phyloP scores from a whole-genome alignment of 2,329 filamentous ascomycete species.

The Penicillium vulpinum region DNA sequence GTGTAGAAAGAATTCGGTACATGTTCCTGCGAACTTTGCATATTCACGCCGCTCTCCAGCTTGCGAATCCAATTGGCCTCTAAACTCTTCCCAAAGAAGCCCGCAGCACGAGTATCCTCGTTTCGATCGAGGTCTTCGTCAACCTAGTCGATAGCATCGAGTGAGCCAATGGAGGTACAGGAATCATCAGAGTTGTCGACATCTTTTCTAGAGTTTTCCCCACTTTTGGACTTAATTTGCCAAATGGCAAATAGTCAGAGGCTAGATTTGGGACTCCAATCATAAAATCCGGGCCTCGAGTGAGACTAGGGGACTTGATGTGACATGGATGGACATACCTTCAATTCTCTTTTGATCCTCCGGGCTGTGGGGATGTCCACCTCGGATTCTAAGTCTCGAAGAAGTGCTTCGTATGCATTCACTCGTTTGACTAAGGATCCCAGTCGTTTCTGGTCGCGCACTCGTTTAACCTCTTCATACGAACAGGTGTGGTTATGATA shows the following conservation, averaged over 20 bases:
- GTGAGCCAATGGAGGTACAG: constrained; percentile 36
- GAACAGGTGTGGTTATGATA: constrained; percentile 26
- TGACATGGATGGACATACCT: constrained; percentile 19
- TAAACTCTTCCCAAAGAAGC: constrained; percentile 48
- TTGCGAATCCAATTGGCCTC: constrained; percentile 47
- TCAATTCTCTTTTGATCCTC: constrained; percentile 28
- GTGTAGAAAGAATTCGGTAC: neutral
- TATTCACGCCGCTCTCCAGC: constrained; percentile 32
- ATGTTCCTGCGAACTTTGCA: constrained; percentile 13
- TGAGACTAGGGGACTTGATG: neutral
- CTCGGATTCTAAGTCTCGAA: constrained; percentile 28
- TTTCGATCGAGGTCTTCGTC: constrained; percentile 44
- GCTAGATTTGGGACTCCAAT: neutral
- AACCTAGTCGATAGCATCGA: constrained; percentile 43
- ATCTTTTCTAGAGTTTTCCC: neutral
- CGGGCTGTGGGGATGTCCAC: constrained; percentile 22
- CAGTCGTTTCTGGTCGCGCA: constrained; percentile 38
- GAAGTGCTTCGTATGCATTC: constrained; percentile 30
- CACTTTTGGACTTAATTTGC: constrained; percentile 9
- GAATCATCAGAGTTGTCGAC: constrained; percentile 22
- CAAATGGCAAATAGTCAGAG: neutral
- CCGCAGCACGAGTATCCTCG: constrained; percentile 36
- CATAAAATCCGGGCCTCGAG: neutral
- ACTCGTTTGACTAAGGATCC: constrained; percentile 25
- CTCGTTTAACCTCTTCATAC: constrained; percentile 38